Evolutionary conservation across 2,329 filamentous ascomycete species (phyloP).

Genomic region (Pseudomassariella vexata): DNA sequence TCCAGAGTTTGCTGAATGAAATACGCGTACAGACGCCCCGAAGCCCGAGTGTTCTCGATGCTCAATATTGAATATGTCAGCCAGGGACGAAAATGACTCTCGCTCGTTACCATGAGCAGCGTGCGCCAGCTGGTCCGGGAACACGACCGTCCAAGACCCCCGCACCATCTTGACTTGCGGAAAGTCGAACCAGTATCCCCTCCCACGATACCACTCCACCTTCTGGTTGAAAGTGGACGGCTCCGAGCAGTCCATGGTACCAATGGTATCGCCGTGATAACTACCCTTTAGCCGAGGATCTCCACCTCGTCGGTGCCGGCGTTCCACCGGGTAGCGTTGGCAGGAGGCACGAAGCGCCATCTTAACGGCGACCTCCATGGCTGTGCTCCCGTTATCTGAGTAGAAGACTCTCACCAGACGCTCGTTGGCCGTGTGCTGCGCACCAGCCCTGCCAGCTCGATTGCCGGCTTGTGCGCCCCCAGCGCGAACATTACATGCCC

Average conservation of each 20-base stretch:
- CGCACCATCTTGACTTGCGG: slow-evolving; percentile 62
- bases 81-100: slow-evolving; percentile 41
- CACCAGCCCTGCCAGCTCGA: slow-evolving; percentile 61
- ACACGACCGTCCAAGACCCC: slow-evolving; percentile 60
- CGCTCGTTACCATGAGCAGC: slow-evolving; percentile 35
- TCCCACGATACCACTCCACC: slow-evolving; percentile 79
- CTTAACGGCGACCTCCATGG: slow-evolving; percentile 77
- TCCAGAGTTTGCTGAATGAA: slow-evolving; percentile 54
- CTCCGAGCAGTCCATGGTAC: slow-evolving; percentile 80
- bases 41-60: slow-evolving; percentile 37
- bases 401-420: slow-evolving; percentile 70
- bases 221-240: slow-evolving; percentile 74
- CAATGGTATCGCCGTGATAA: slow-evolving; percentile 85
- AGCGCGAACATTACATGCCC: slow-evolving; percentile 86
- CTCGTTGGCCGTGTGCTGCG: slow-evolving; percentile 55
- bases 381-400: slow-evolving; percentile 79
- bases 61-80: slow-evolving; percentile 55
- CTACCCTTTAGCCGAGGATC: slow-evolving; percentile 73
- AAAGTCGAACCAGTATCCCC: slow-evolving; percentile 77
- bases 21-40: slow-evolving; percentile 54
- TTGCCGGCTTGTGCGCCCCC: slow-evolving; percentile 71
- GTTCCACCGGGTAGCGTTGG: slow-evolving; percentile 63
- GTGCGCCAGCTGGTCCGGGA: slow-evolving; percentile 42
- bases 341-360: slow-evolving; percentile 72
- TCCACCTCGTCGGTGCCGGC: slow-evolving; percentile 48